Conservation (phyloP, 2,329 filamentous ascomycete genomes). For the Venturia pyrina region DNA sequence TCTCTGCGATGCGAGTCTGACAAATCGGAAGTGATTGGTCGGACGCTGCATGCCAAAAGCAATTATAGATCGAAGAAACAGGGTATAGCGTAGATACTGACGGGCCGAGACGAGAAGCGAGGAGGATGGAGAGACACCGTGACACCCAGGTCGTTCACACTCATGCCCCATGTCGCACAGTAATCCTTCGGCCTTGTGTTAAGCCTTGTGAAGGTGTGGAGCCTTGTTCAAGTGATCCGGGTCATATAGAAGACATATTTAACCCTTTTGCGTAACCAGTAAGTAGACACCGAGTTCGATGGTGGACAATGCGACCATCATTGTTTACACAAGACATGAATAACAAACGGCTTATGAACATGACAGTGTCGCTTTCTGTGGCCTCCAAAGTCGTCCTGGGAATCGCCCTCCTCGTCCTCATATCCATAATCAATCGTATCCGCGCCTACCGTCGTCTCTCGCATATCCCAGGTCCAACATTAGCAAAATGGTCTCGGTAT, state of each 20-base stretch:
- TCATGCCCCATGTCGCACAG: background rate
- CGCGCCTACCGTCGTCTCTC: conserved; percentile 9
- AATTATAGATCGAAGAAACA: background rate
- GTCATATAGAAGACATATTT: background rate
- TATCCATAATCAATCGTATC: conserved; percentile 2
- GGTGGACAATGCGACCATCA: background rate
- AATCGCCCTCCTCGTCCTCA: background rate
- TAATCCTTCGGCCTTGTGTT: background rate
- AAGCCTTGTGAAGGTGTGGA: background rate
- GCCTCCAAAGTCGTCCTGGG: background rate
- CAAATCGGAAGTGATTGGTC: background rate
- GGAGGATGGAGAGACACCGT: background rate
- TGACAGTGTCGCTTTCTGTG: background rate
- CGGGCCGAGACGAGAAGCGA: background rate
- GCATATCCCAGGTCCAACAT: conserved; percentile 24
- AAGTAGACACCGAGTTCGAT: background rate
- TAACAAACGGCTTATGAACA: background rate
- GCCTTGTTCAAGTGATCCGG: background rate
- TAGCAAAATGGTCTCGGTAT: conserved; percentile 27
- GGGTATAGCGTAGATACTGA: background rate
- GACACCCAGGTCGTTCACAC: background rate
- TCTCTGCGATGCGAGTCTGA: background rate
- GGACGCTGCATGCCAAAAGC: background rate
- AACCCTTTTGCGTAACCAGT: background rate
- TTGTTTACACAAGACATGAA: background rate